Evolutionary conservation across 148 eudicot species (phyloP).

Genomic region (Fagopyrum tataricum): DNA sequence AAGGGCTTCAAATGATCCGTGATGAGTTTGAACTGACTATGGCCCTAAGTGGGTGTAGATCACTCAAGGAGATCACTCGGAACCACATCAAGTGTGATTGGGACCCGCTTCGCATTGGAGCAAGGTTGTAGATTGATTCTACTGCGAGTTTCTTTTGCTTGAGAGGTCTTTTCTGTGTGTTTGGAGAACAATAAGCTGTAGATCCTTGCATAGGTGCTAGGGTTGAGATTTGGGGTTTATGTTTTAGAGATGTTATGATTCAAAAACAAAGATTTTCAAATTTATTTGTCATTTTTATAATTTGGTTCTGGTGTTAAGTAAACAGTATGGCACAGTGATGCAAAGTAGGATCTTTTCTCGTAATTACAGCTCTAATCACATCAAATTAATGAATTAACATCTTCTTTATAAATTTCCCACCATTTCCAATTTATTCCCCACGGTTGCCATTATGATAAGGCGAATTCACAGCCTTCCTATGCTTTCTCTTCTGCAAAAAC

Average conservation of each 20-base stretch:
- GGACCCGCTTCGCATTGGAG: slow-evolving; percentile 46
- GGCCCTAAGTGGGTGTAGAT: slow-evolving; percentile 90
- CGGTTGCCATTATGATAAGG: slow-evolving; percentile 23
- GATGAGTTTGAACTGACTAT: slow-evolving; percentile 92
- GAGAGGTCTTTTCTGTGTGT: not conserved
- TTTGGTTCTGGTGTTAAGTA: not conserved
- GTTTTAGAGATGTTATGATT: not conserved
- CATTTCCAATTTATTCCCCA: not conserved
- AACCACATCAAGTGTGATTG: slow-evolving; percentile 66
- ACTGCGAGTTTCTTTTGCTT: not conserved
- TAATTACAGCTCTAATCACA: not conserved
- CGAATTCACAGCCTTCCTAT: slow-evolving; percentile 27
- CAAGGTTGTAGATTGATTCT: not conserved
- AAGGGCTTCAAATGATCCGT: slow-evolving; percentile 82
- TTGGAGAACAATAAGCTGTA: not conserved
- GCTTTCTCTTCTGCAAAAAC: slow-evolving; percentile 41
- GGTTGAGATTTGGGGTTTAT: not conserved
- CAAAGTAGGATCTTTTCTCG: not conserved
- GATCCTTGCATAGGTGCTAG: slow-evolving; percentile 1
- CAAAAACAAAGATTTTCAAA: not conserved
- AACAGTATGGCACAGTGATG: not conserved
- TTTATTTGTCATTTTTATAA: not conserved
- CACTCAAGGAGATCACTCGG: slow-evolving; percentile 75
- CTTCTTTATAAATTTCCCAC: not conserved
- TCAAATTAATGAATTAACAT: not conserved